Base-by-base conservation (phyloP, 495 filamentous ascomycete genomes). In the Aspergillus heteromorphus region DNA sequence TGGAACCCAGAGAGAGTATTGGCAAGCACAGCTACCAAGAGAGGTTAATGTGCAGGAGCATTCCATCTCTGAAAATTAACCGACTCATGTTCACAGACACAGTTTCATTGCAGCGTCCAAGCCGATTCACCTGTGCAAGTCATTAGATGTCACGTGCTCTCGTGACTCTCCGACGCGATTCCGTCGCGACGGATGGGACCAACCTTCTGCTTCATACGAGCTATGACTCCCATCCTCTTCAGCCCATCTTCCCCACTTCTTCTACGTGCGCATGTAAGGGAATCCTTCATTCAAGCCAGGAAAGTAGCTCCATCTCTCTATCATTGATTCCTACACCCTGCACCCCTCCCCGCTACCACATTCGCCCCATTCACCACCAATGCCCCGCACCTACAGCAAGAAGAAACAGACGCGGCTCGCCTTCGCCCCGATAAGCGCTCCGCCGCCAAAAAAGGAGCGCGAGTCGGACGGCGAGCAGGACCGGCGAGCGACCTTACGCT, bases 341-440 rank as follows among this genome's bases (percentile, higher is more conserved):
- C n/a, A n/a, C n/a, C n/a, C n/a, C n/a, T n/a, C n/a, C n/a, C n/a
- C n/a, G n/a, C n/a, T n/a, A n/a, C n/a, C n/a, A n/a, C n/a, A n/a
- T n/a, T n/a, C n/a, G n/a, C n/a, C n/a, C n/a, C n/a, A n/a, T n/a
- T n/a, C n/a, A 54, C 45, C 52, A 48, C 54, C 36, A 10, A 77
- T 77, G 74, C 65, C 72, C 61, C 68, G 72, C 65, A 70, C 63
- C 50, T 60, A 66, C 13, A 57, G 58, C 18, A 76, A 73, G 54
- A 63, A 65, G 53, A 77, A 76, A 59, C 75, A 79, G 62, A 74
- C 77, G 41, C 74, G 74, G 48, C 74, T 79, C 41, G 58, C 72
- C 20, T 79, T 79, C 51, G 65, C 65, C 13, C 60, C 74, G 13
- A 36, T 68, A 19, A 53, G 63, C 25, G 60, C 66, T 7, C 50